Evolutionary conservation across 305 asterid genomes (phyloP), one percentile per base, ranked within the genome.

Genomic region (Fraxinus sp.): DNA sequence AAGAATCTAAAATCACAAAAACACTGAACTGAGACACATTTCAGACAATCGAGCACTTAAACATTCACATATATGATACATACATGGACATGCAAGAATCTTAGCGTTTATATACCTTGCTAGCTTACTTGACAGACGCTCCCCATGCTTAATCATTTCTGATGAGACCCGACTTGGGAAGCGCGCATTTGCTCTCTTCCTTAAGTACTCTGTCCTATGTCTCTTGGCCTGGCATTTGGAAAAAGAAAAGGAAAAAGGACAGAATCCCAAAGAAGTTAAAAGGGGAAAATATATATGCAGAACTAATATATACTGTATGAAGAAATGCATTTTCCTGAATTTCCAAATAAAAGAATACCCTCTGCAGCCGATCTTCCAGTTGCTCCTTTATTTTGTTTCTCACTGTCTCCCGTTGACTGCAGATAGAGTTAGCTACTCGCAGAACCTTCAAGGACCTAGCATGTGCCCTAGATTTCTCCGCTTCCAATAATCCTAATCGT

Each of bases 401-500:
- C 81, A 75, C 49, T 28, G 71, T 43, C 80, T 80, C 84, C 83
- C 86, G 80, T 72, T 74, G 80, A 59, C 80, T 49, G 49, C n/a
- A 49, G 36, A 81, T 84, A 77, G 62, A 26, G 79, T 81, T 76
- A 55, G 87, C 79, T 36, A 76, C 80, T 77, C 35, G 39, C 79
- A 18, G 82, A 68, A 81, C 89, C 78, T 83, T 86, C 73, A 86
- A 52, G 20, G 49, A 55, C 78, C 89, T 81, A 71, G 85, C 87
- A 81, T 22, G 87, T 62, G 85, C 89, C 77, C 80, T 86, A 14
- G 79, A 52, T 75, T 77, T 81, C 80, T 81, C 85, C 4, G 87
- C 87, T 86, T 86, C 89, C 81, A 86, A 32, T 24, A 84, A 66
- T 76, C 82, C 85, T 71, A 75, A 57, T 14, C 89, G 83, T 28